Evolutionary conservation across 805 yeast species (phyloP).

Genomic region (Wickerhamiella domercqiae): DNA sequence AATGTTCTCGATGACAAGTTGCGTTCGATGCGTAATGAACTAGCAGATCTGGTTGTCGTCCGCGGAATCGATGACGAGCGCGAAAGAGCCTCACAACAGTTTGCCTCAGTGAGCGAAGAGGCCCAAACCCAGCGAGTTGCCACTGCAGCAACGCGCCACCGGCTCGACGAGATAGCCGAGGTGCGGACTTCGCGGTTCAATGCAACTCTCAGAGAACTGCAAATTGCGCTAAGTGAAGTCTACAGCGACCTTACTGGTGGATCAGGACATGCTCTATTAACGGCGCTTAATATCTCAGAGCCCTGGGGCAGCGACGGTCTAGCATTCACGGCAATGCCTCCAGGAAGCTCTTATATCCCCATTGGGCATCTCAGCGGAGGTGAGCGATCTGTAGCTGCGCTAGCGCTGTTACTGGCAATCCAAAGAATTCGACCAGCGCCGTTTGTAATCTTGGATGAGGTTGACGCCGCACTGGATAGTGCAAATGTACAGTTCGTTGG

Average conservation of each 20-base stretch:
- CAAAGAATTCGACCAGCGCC: slow-evolving; percentile 90
- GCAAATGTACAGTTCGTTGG: slow-evolving; percentile 78
- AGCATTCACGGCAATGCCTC: slow-evolving; percentile 90
- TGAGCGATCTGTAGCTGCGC: slow-evolving; percentile 90
- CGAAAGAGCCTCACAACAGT: slow-evolving; percentile 5
- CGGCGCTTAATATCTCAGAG: slow-evolving; percentile 77
- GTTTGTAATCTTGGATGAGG: slow-evolving; percentile 88
- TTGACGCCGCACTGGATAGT: slow-evolving; percentile 94
- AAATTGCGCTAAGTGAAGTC: slow-evolving; percentile 52
- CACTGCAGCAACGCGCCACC: slow-evolving; percentile 30
- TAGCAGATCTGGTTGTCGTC: neutral
- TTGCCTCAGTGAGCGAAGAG: slow-evolving; percentile 6
- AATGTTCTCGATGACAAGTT: neutral
- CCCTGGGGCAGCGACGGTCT: slow-evolving; percentile 76
- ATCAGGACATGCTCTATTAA: slow-evolving; percentile 58
- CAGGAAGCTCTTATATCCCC: slow-evolving; percentile 80
- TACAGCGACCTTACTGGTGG: slow-evolving; percentile 78
- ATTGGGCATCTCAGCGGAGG: slow-evolving; percentile 93
- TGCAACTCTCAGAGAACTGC: slow-evolving; percentile 62
- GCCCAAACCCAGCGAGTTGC: slow-evolving; percentile 30
- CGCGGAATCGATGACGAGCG: neutral
- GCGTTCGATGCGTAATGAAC: neutral
- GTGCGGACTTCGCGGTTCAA: slow-evolving; percentile 49
- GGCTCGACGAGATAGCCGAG: slow-evolving; percentile 44
- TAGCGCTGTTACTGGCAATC: slow-evolving; percentile 79